Conservation (phyloP, 192 early-diverging fungal species). For the Coemansia sp. region DNA sequence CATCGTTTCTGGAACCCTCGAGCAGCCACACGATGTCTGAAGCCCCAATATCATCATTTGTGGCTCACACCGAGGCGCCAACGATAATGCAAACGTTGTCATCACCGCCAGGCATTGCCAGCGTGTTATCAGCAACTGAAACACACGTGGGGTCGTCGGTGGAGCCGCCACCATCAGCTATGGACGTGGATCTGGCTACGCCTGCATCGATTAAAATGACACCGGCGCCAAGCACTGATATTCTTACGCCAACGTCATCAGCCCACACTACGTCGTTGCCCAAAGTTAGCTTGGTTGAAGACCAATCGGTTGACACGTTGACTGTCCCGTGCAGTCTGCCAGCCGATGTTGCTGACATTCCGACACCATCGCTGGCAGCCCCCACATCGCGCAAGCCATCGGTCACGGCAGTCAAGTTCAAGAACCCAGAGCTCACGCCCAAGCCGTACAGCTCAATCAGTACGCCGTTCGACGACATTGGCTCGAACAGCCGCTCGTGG, state of each 20-base stretch:
- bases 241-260: conserved; percentile 34
- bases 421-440: conserved; percentile 11
- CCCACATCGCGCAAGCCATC: conserved; percentile 5
- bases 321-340: background rate
- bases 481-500: conserved; percentile 27
- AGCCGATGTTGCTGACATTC: background rate
- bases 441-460: conserved; percentile 26
- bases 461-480: conserved; percentile 44
- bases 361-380: no score
- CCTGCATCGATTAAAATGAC: conserved; percentile 42
- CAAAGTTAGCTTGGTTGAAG: conserved; percentile 2
- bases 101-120: conserved; percentile 35
- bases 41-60: background rate
- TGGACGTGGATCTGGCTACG: conserved; percentile 32
- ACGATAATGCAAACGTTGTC: conserved; percentile 20
- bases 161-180: conserved; percentile 12
- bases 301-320: background rate
- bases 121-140: conserved; percentile 20
- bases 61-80: background rate
- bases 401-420: background rate
- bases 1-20: background rate
- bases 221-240: conserved; percentile 34
- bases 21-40: background rate
- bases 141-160: conserved; percentile 14
- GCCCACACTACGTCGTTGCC: background rate